Evolutionary conservation across 2,329 filamentous ascomycete genomes (phyloP), one percentile per base, ranked within the genome.

Genomic region (Hymenoscyphus fraxineus): DNA sequence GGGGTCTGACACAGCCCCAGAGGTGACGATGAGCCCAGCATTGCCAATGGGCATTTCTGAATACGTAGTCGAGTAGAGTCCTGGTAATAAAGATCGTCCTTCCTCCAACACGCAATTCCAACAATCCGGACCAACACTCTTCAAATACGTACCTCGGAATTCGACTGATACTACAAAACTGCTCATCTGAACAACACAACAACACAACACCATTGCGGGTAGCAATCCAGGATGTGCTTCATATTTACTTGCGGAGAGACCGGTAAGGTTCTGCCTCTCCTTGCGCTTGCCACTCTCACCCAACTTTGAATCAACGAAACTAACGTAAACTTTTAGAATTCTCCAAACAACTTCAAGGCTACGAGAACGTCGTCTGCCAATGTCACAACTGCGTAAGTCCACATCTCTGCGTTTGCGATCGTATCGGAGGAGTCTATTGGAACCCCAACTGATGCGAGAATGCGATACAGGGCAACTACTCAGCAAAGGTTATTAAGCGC

Each of bases 341-440:
- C 72, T 71, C 72, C 41, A 69, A 67, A 40, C 69, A 74, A 47
- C 66, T 76, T 27, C 61, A 83, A 62, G 86, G 86, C 69, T 88
- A 88, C 73, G 83, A 88, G 72, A 82, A 83, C 69, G 75, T 88
- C 66, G 76, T 83, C 61, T 88, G 83, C 73, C 85, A 86, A 71
- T 89, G 86, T 72, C 83, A 86, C 75, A 87, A 88, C 76, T 89
- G 86, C 76, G 75, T 76, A 73, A 13, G 73, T 67, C 2, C 44
- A 51, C 1, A n/a, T 27, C 44, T 22, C 7, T 5, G 13, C 12
- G 12, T 6, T 13, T 9, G 27, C 16, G 15, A 27, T 7, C 32
- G 35, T 16, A 1, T 56, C 9, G 4, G 32, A 13, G 32, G 4
- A 22, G 16, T 12, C 16, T 9, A 22, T 27, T 22, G 32, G 27